Evolutionary conservation across 495 filamentous ascomycete genomes (phyloP), one percentile per base, ranked within the genome.

Genomic region (Cenococcum geophilum): DNA sequence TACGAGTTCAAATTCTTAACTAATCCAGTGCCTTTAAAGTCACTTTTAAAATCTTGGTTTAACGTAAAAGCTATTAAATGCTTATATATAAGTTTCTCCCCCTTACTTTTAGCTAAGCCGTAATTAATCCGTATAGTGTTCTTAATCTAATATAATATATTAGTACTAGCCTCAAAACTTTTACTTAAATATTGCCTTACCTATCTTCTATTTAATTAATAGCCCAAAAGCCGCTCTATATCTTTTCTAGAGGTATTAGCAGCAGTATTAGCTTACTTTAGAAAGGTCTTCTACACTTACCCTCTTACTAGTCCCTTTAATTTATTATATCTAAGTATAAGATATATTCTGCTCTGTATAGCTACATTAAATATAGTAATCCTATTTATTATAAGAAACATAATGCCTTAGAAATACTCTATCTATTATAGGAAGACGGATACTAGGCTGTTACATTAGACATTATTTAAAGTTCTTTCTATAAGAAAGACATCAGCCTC

Each of bases 301-400:
- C 35, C 21, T 27, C 53, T 55, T 55, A 21, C 53, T 10, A 10
- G 20, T 35, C 21, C 21, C 11, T 42, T 42, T n/a, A 55, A n/a
- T 3, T 55, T 16, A 21, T 55, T 16, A 55, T 55, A 55, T n/a
- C 53, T n/a, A 18, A 55, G 36, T 42, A n/a, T n/a, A 42, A 55
- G 53, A 55, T 55, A 16, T 35, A 55, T 36, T 55, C 53, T 35
- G 21, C 53, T 55, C 27, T 36, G 53, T n/a, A 55, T 55, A 36
- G 27, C 53, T 36, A 35, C 53, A 21, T 55, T 16, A 36, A 55
- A 55, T 27, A 21, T 21, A 21, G 22, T 36, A 18, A 55, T 21
- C 36, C 53, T 55, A 16, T 55, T 55, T 55, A 16, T 55, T 42
- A n/a, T 42, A 10, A 55, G 36, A 42, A 55, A 55, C 25, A 55